Evolutionary conservation across 192 early-diverging fungal genomes (phyloP).

Genomic region (Backusella sp.): DNA sequence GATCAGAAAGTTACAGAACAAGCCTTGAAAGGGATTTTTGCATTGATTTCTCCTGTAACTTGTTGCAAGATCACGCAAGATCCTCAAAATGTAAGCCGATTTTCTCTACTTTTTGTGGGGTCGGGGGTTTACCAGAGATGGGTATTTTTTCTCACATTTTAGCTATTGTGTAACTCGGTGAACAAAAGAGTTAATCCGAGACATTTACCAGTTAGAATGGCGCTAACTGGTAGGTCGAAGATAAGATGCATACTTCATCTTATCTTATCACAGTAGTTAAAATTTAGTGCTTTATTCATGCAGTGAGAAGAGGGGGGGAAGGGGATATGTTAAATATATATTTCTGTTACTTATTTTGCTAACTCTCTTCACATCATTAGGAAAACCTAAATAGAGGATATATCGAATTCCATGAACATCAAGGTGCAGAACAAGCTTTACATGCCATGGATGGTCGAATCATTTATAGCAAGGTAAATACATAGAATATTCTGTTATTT

Average conservation of each 20-base stretch:
- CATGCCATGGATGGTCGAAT: constrained; percentile 69
- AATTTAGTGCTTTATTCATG: background rate
- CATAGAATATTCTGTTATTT: background rate
- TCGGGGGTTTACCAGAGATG: constrained; percentile 4
- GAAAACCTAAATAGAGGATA: constrained; percentile 73
- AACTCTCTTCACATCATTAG: background rate
- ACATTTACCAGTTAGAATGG: constrained; percentile 3
- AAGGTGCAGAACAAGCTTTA: constrained; percentile 69
- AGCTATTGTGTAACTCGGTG: background rate
- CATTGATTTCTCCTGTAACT: constrained; percentile 6
- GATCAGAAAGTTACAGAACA: constrained; percentile 10
- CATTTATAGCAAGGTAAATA: constrained; percentile 54
- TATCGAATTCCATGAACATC: constrained; percentile 75
- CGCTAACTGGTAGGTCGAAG: constrained; percentile 4
- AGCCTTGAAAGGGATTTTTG: constrained; percentile 4
- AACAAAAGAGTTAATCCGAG: background rate
- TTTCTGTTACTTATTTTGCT: background rate
- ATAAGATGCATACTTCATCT: constrained; percentile 9
- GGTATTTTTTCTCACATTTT: constrained; percentile 5
- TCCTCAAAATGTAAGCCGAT: background rate
- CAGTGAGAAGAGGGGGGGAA: background rate
- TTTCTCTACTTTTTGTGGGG: background rate
- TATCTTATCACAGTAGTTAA: constrained; percentile 8
- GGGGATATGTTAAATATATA: background rate
- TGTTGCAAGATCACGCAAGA: background rate